Base-by-base conservation (phyloP, 208 protist species). In the Lotmaria passim region DNA sequence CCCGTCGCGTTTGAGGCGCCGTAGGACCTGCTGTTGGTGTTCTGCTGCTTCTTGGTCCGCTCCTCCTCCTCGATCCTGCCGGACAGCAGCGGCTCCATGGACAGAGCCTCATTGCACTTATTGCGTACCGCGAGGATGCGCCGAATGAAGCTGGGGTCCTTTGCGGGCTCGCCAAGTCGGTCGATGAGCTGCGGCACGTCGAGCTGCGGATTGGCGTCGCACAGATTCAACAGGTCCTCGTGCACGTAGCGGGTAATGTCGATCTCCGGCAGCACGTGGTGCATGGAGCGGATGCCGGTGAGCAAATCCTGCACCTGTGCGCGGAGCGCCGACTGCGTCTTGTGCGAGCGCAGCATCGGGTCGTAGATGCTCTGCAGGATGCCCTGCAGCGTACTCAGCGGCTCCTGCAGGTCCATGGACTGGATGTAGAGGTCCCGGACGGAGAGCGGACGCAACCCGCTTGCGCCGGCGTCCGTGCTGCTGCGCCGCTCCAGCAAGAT, bases 361-460 rank as follows among this genome's bases (percentile, higher is more conserved):
- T 93, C 92, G 68, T 91, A 96, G 31, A 96, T 75, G 53, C 72
- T 50, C 57, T 84, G 76, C 43, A 96, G 69, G 6, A 87, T 60
- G 0, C 58, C 21, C 76, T 93, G 80, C 52, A 96, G 76, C n/a
- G 60, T 55, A 26, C 83, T 80, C 30, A 94, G 67, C 17, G 89
- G 89, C 41, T 80, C 68, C 23, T 67, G 70, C 26, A 90, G 72
- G 47, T 93, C 85, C 0, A 96, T 48, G 11, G 82, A 86, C 41
- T 90, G 80, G 21, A 96, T 73, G 58, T 79, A 80, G 8, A 96
- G 63, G 47, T 95, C 80, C 1, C 75, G 61, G 33, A 91, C 57
- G n/a, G 65, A 71, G 11, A 93, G 71, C 31, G 71, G 60, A 7
- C 26, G 34, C 11, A 34, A 1, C 0, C 38, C 48, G 44, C 4